Percentiles rank a stretch among this genome's conserved stretches.
Evolutionary conservation across 768 basidiomycete species (phyloP).

Genomic region (Lentinula guzmanii): DNA sequence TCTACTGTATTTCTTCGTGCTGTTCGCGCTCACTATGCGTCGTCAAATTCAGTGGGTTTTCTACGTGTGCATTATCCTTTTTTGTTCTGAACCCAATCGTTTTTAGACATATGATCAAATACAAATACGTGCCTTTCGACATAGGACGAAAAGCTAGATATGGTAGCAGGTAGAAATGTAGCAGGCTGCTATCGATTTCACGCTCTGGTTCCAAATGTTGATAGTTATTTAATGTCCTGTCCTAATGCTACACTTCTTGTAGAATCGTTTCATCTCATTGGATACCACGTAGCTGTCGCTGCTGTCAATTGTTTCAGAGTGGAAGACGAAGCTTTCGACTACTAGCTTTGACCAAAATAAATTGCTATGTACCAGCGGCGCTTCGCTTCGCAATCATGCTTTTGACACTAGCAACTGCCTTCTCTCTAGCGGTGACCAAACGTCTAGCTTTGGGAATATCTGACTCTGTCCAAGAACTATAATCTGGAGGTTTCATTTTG

Average conservation of each 20-base stretch:
- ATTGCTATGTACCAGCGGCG: not conserved
- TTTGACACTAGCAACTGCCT: conserved; percentile 59
- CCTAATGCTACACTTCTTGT: not conserved
- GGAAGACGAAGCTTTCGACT: not conserved
- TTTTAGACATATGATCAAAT: conserved; percentile 95
- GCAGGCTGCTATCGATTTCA: not conserved
- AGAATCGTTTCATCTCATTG: not conserved
- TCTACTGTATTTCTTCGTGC: conserved; percentile 92
- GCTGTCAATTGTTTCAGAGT: not conserved
- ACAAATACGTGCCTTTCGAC: conserved; percentile 95
- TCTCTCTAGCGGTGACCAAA: conserved; percentile 64
- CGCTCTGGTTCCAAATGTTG: not conserved
- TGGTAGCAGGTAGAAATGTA: conserved; percentile 42
- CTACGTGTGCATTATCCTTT: not conserved
- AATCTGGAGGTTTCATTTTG: conserved; percentile 33
- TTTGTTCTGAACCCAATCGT: conserved; percentile 4
- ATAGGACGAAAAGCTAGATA: conserved; percentile 91
- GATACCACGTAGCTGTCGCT: not conserved
- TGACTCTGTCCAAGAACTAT: conserved; percentile 29
- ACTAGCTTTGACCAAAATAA: not conserved
- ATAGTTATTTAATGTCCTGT: not conserved
- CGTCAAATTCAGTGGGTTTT: conserved; percentile 85
- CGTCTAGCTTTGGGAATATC: conserved; percentile 63
- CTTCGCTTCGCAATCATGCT: conserved; percentile 39
- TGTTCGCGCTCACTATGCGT: conserved; percentile 94